Conservation (phyloP, 495 filamentous ascomycete species). For the Tuber aestivum region DNA sequence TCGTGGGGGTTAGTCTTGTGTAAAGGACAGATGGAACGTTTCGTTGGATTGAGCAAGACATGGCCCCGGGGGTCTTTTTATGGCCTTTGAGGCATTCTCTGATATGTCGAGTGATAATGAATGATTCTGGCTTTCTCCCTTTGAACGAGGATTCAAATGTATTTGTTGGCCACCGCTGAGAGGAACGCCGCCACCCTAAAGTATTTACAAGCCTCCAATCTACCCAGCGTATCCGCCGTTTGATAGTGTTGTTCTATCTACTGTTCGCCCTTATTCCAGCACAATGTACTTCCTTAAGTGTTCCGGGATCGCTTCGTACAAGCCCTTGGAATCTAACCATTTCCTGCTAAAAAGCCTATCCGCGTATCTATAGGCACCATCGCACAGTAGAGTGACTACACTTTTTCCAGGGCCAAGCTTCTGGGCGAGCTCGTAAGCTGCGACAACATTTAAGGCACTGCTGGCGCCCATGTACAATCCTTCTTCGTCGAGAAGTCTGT, state of each 20-base stretch:
- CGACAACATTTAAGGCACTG: slow-evolving; percentile 86
- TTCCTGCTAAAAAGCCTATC: slow-evolving; percentile 83
- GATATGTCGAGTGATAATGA: not conserved
- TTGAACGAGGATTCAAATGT: not conserved
- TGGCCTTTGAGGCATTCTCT: not conserved
- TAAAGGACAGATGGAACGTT: not conserved
- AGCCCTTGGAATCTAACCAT: slow-evolving; percentile 80
- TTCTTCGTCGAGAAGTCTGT: slow-evolving; percentile 93
- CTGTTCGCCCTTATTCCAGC: slow-evolving; percentile 53
- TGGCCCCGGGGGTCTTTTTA: not conserved
- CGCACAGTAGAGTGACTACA: slow-evolving; percentile 87
- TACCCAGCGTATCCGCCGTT: not conserved
- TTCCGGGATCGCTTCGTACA: slow-evolving; percentile 76
- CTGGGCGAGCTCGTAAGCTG: slow-evolving; percentile 89
- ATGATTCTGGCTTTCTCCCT: not conserved
- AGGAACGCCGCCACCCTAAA: not conserved
- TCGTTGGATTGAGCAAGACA: not conserved
- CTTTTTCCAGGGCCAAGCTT: slow-evolving; percentile 83
- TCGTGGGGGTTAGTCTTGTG: not conserved
- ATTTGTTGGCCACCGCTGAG: not conserved
- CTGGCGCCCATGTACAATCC: slow-evolving; percentile 94
- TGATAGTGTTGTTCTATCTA: not conserved
- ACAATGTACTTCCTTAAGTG: slow-evolving; percentile 89
- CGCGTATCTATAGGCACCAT: slow-evolving; percentile 94
- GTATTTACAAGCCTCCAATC: not conserved